Evolutionary conservation across 2,329 filamentous ascomycete genomes (phyloP).

Genomic region (Magnaporthiopsis incrustans): DNA sequence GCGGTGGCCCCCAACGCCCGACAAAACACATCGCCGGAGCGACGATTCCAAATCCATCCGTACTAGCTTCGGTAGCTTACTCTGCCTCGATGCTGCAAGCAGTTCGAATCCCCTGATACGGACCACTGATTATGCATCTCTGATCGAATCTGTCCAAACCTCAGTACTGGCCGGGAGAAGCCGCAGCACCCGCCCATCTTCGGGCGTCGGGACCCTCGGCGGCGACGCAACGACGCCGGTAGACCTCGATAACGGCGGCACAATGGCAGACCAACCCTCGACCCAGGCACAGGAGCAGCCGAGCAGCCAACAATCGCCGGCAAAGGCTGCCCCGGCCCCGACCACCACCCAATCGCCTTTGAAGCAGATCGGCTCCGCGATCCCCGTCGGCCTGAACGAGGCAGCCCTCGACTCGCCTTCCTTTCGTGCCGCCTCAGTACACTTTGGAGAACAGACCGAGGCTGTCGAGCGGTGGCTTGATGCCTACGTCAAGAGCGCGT

Average conservation of each 20-base stretch:
- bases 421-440: slow-evolving; percentile 77
- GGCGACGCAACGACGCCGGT: not conserved
- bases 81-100: not conserved
- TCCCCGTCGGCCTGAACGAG: slow-evolving; percentile 84
- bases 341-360: slow-evolving; percentile 10
- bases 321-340: not conserved
- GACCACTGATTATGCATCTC: not conserved
- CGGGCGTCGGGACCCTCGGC: not conserved
- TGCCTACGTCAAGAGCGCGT: slow-evolving; percentile 43
- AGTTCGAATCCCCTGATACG: not conserved
- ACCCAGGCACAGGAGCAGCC: not conserved
- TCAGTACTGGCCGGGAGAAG: not conserved
- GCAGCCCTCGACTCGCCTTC: slow-evolving; percentile 93
- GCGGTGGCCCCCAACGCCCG: not conserved
- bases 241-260: not conserved
- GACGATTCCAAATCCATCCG: not conserved
- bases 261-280: slow-evolving; percentile 4
- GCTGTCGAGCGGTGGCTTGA: slow-evolving; percentile 87
- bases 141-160: not conserved
- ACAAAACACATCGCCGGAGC: not conserved
- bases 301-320: not conserved
- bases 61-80: not conserved
- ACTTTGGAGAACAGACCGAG: slow-evolving; percentile 90
- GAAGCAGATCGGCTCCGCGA: slow-evolving; percentile 29
- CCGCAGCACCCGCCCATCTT: too few species aligned